phyloP scores from a whole-genome alignment of 345 rosid genomes.

The Populus euphratica region DNA sequence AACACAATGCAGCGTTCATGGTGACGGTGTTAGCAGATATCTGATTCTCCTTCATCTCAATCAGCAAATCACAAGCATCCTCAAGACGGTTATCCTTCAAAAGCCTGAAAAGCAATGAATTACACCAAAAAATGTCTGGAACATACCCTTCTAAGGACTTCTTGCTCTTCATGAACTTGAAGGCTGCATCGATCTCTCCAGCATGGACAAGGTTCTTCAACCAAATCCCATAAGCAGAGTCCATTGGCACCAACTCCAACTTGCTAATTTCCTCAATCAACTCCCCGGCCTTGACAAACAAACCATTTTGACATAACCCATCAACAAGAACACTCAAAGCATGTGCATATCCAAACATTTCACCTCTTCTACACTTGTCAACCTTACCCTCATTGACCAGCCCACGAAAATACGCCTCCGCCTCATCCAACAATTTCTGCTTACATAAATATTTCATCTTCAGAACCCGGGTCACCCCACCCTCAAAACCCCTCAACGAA shows the following conservation, averaged over 20 bases:
- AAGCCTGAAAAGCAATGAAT: conserved; percentile 50
- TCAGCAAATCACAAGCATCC: conserved; percentile 60
- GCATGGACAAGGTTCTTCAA: conserved; percentile 44
- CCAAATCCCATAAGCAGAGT: conserved; percentile 59
- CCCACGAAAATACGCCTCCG: conserved; percentile 45
- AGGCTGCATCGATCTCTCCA: conserved; percentile 46
- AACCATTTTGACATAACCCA: conserved; percentile 43
- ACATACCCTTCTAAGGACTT: conserved; percentile 47
- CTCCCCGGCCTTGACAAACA: conserved; percentile 46
- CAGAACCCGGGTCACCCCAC: conserved; percentile 44
- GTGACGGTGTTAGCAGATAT: conserved; percentile 55
- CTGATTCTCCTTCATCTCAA: conserved; percentile 59
- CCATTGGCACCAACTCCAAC: conserved; percentile 35
- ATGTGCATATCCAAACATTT: conserved; percentile 12
- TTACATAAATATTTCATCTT: conserved; percentile 60
- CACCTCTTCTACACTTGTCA: not conserved
- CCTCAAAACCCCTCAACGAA: conserved; percentile 42
- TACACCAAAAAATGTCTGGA: conserved; percentile 54
- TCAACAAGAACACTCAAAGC: conserved; percentile 40
- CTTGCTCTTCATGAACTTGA: conserved; percentile 52
- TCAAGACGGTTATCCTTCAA: conserved; percentile 50
- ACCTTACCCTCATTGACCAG: conserved; percentile 13
- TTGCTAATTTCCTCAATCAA: conserved; percentile 53
- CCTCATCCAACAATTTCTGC: conserved; percentile 52
- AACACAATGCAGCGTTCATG: conserved; percentile 64